Conservation (phyloP, 345 rosid species). For the Eucalyptus erythrocorys region DNA sequence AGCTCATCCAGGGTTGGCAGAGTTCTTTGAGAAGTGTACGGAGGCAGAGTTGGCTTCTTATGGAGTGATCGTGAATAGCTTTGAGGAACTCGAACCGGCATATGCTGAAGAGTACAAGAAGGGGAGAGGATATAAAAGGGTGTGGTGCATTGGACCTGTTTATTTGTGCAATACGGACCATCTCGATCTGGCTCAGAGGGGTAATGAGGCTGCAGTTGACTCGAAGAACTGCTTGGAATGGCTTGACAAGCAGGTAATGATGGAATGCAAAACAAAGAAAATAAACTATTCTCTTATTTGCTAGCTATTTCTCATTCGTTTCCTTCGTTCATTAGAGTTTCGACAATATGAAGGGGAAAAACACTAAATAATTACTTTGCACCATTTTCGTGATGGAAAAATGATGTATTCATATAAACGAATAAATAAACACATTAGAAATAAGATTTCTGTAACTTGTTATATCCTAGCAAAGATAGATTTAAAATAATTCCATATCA, state of each 20-base stretch:
- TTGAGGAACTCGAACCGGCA: slow-evolving; percentile 16
- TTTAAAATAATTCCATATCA: too few species aligned
- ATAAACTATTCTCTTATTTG: background rate
- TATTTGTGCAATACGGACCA: slow-evolving; percentile 3
- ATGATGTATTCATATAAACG: too few species aligned
- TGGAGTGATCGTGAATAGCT: slow-evolving; percentile 21
- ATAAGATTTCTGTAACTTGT: too few species aligned
- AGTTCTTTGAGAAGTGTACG: background rate
- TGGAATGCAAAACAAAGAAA: background rate
- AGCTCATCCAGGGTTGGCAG: background rate
- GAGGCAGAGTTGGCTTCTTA: slow-evolving; percentile 12
- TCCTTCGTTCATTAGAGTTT: background rate
- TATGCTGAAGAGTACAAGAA: slow-evolving; percentile 2
- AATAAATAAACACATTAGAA: too few species aligned
- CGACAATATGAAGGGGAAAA: background rate
- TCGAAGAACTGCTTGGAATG: slow-evolving; percentile 2
- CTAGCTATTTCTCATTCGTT: background rate
- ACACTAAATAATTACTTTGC: background rate
- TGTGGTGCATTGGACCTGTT: slow-evolving; percentile 32
- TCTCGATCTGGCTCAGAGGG: slow-evolving; percentile 9
- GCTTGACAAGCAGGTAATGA: slow-evolving; percentile 7
- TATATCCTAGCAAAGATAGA: too few species aligned
- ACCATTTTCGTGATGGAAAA: background rate
- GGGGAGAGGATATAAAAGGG: background rate
- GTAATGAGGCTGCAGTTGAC: slow-evolving; percentile 4